Evolutionary conservation across 2,329 filamentous ascomycete genomes (phyloP).

Genomic region (Ophioceras dolichostomum): DNA sequence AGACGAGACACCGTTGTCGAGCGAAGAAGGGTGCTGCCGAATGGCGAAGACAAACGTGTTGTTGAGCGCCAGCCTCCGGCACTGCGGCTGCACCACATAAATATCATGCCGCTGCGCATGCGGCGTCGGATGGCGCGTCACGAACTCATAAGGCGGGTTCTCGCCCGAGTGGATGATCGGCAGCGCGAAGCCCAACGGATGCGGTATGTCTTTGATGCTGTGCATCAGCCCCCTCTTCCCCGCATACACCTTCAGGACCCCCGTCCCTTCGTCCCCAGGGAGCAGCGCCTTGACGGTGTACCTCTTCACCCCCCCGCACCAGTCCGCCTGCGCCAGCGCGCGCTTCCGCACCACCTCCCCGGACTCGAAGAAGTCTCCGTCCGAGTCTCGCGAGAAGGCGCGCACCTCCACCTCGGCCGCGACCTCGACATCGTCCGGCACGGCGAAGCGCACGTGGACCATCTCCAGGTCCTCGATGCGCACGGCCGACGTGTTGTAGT

Average conservation of each 20-base stretch:
- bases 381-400: conserved; percentile 65
- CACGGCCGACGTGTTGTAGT: conserved; percentile 81
- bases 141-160: conserved; percentile 89
- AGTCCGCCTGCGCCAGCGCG: conserved; percentile 82
- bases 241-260: conserved; percentile 80
- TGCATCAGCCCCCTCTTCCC: conserved; percentile 95
- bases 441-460: conserved; percentile 77
- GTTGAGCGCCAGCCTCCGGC: conserved; percentile 74
- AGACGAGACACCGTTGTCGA: conserved; percentile 16
- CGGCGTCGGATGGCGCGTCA: conserved; percentile 86
- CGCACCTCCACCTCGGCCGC: conserved; percentile 85
- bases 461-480: conserved; percentile 88
- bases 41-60: conserved; percentile 98
- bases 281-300: conserved; percentile 90
- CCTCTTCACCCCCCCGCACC: conserved; percentile 75
- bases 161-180: conserved; percentile 83
- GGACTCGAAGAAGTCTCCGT: conserved; percentile 89
- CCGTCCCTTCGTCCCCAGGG: conserved; percentile 83
- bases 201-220: conserved; percentile 90
- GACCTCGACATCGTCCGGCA: conserved; percentile 82
- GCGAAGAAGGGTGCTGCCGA: conserved; percentile 71
- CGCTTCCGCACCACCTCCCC: conserved; percentile 78
- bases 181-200: conserved; percentile 79
- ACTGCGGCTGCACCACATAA: conserved; percentile 94
- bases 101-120: conserved; percentile 96